These are phyloP conservation scores for Nicotiana rustica DNA, from an alignment of 305 asterid species.

Conservation along the genomic window DNA sequence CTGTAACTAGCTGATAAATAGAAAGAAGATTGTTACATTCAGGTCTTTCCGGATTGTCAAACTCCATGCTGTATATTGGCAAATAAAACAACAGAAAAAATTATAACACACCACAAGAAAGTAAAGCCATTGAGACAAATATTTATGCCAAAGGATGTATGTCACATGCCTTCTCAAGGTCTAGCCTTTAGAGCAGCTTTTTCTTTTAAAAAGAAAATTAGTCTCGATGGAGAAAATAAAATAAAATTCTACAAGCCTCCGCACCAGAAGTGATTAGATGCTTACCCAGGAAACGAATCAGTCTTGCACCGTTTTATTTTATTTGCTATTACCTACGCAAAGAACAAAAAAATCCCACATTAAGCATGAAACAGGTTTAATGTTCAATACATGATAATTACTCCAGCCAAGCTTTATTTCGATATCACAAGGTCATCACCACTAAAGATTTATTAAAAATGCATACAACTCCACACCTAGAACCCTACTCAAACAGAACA, in stretches of 20 bases:
- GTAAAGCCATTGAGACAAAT: conserved; percentile 1
- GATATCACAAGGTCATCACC: neutral
- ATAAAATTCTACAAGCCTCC: conserved; percentile 2
- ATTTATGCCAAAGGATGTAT: neutral
- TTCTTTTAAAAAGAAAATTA: conserved; percentile 1
- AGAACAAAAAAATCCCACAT: conserved; percentile 32
- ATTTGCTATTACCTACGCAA: conserved; percentile 76
- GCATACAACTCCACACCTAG: neutral
- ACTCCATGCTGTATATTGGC: conserved; percentile 73
- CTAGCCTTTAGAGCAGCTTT: conserved; percentile 6
- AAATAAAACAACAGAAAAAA: conserved; percentile 32
- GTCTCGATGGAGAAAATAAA: conserved; percentile 27
- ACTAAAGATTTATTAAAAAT: neutral
- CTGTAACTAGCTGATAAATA: conserved; percentile 82
- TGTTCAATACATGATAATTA: conserved; percentile 16
- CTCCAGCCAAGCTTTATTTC: neutral
- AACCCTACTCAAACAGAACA: neutral
- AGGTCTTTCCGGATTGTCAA: conserved; percentile 93
- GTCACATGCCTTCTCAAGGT: conserved; percentile 1
- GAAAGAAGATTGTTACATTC: conserved; percentile 97
- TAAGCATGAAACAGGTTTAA: neutral
- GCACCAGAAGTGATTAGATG: conserved; percentile 29
- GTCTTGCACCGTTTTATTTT: conserved; percentile 99
- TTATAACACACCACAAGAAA: conserved; percentile 20
- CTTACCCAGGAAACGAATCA: conserved; percentile 86